Evolutionary conservation across 1,139 yeast species (phyloP).

Genomic region (Pichia sp.): DNA sequence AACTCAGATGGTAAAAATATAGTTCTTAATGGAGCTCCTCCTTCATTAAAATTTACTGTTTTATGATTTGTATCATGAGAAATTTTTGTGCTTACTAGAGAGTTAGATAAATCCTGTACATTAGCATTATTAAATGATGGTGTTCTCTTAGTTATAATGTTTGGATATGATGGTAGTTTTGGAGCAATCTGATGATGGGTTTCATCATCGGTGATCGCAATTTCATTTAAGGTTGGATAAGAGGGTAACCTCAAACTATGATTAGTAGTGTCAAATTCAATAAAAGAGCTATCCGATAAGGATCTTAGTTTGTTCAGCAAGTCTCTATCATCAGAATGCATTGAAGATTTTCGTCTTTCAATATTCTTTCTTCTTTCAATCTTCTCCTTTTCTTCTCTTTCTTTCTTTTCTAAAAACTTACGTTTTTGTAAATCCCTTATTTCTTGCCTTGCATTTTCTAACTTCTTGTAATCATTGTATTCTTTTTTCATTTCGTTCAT

Average conservation of each 20-base stretch:
- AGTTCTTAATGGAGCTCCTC: constrained; percentile 45
- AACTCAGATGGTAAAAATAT: constrained; percentile 42
- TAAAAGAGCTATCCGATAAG: constrained; percentile 17
- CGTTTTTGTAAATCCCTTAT: constrained; percentile 21
- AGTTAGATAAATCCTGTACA: not conserved
- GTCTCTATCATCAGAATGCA: constrained; percentile 16
- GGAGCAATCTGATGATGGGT: not conserved
- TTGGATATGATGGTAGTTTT: constrained; percentile 1
- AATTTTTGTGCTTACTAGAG: constrained; percentile 1
- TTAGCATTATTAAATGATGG: not conserved
- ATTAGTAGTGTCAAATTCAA: not conserved
- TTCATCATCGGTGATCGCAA: constrained; percentile 17
- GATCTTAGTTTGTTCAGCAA: constrained; percentile 20
- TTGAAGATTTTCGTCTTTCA: constrained; percentile 14
- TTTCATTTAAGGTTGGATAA: constrained; percentile 14
- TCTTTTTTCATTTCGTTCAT: constrained; percentile 31
- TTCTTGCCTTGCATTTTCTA: constrained; percentile 22
- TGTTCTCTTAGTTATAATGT: not conserved
- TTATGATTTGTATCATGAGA: constrained; percentile 31
- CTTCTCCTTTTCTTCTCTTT: constrained; percentile 7
- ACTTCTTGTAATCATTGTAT: constrained; percentile 24
- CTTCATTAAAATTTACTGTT: constrained; percentile 39
- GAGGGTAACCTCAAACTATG: constrained; percentile 2
- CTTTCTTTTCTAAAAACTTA: constrained; percentile 10
- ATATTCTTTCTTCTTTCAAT: constrained; percentile 5